Conservation (phyloP, 1,139 yeast species). For the Kurtzmaniella quercitrusa region DNA sequence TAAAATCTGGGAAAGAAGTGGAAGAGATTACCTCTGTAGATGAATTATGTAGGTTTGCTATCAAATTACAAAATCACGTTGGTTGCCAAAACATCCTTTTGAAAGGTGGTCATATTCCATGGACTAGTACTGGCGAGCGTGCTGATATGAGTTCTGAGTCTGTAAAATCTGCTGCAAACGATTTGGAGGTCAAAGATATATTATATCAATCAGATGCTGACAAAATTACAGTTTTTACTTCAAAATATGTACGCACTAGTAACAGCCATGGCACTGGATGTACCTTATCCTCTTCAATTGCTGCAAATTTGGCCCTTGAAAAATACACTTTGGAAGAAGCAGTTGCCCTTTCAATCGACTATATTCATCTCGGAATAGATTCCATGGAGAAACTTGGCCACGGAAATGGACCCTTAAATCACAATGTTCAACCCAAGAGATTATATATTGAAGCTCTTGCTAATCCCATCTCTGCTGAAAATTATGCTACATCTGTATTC, state of each 20-base stretch:
- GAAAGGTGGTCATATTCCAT: constrained; percentile 80
- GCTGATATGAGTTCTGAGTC: neutral
- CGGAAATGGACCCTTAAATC: constrained; percentile 76
- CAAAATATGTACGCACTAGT: constrained; percentile 43
- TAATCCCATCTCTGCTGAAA: neutral
- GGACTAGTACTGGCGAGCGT: constrained; percentile 21
- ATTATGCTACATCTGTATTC: neutral
- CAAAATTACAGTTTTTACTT: constrained; percentile 41
- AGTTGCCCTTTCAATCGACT: constrained; percentile 55
- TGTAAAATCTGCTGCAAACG: constrained; percentile 8
- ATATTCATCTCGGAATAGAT: constrained; percentile 62
- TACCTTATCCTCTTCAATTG: constrained; percentile 77
- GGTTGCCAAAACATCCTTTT: constrained; percentile 56
- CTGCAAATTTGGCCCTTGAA: constrained; percentile 61
- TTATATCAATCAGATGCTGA: constrained; percentile 46
- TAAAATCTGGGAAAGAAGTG: constrained; percentile 4
- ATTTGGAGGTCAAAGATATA: constrained; percentile 49
- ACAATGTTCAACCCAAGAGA: constrained; percentile 24
- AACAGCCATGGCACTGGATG: constrained; percentile 93
- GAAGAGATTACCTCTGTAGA: constrained; percentile 18
- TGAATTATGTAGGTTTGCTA: constrained; percentile 40
- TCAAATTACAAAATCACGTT: constrained; percentile 33
- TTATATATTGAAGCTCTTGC: neutral
- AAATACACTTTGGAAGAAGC: constrained; percentile 44
- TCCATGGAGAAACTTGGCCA: constrained; percentile 42